phyloP scores from a whole-genome alignment of 2,329 filamentous ascomycete genomes.

The Bretziella fagacearum region DNA sequence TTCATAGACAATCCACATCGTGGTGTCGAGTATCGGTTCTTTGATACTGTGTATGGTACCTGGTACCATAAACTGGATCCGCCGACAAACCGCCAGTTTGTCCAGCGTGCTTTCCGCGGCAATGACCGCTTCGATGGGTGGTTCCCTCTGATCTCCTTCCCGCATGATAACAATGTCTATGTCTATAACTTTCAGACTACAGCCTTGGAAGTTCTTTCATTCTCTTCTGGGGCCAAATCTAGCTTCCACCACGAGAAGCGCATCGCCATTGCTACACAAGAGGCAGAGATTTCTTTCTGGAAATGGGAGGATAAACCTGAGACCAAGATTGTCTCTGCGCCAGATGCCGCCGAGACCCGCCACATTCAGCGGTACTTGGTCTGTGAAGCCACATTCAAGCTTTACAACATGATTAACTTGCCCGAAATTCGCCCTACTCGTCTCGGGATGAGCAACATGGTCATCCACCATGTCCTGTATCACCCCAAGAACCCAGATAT shows the following conservation, averaged over 20 bases:
- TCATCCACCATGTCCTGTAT: not conserved
- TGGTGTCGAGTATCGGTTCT: not conserved
- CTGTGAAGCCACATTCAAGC: not conserved
- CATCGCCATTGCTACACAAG: not conserved
- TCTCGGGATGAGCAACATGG: not conserved
- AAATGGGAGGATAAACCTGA: not conserved
- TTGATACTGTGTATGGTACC: not conserved
- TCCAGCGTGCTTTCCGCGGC: not conserved
- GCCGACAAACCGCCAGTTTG: not conserved
- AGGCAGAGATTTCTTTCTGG: not conserved
- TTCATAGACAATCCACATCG: not conserved
- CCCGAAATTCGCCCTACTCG: not conserved
- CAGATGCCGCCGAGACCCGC: not conserved
- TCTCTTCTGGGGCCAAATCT: not conserved
- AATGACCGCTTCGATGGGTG: not conserved
- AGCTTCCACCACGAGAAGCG: not conserved
- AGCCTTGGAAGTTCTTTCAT: not conserved
- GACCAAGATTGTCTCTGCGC: too few species aligned
- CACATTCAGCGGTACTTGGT: too few species aligned
- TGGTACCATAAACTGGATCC: not conserved
- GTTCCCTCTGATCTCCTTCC: not conserved
- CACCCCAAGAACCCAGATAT: not conserved
- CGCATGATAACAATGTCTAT: not conserved
- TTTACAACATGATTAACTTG: not conserved
- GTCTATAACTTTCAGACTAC: conserved; percentile 1